Base-by-base conservation (phyloP, 2,329 filamentous ascomycete genomes). In the Lomentospora prolificans region DNA sequence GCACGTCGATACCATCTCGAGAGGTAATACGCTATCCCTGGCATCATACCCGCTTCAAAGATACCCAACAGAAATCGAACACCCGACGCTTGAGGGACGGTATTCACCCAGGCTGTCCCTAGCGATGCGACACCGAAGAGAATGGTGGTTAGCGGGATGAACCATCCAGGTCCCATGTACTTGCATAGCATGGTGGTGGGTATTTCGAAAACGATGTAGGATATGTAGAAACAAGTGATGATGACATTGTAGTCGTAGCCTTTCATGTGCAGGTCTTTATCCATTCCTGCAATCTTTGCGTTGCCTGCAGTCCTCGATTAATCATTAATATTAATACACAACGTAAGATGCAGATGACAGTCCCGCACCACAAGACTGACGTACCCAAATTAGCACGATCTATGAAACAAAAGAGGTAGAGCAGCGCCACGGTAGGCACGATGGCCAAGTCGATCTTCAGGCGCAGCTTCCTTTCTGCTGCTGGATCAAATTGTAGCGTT, bases 331-430 rank as follows among this genome's bases (percentile, higher is more conserved):
- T n/a, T n/a, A n/a, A n/a, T n/a, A n/a, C n/a, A n/a, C n/a, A n/a
- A n/a, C n/a, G n/a, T 61, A 89, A 87, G 4, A 78, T 85, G 50
- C 68, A 69, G 57, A 89, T 82, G 56, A 89, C 87, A 0, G 85
- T 87, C 0, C 85, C 85, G 28, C n/a, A 17, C 17, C 8, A 19
- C 4, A 1, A 4, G n/a, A 7, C 10, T 7, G 41, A 60, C 71
- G 63, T 63, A 84, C 84, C 85, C 30, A 89, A 84, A 59, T 88
- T 89, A 19, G 85, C 82, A n/a, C 86, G 76, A 61, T 88, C 85
- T 60, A 88, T 87, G 67, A 87, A 88, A 69, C 84, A 87, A 63
- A 88, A 87, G 0, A 88, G 74, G 62, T 88, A 89, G 3, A 89
- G 70, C 0, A 87, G 57, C 0, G 84, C 70, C 0, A 87, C 82